A percentile compares a stretch with the other conserved stretches of the same genome.
Evolutionary conservation across 192 early-diverging fungal species (phyloP).

Genomic region (Backusella sp.): DNA sequence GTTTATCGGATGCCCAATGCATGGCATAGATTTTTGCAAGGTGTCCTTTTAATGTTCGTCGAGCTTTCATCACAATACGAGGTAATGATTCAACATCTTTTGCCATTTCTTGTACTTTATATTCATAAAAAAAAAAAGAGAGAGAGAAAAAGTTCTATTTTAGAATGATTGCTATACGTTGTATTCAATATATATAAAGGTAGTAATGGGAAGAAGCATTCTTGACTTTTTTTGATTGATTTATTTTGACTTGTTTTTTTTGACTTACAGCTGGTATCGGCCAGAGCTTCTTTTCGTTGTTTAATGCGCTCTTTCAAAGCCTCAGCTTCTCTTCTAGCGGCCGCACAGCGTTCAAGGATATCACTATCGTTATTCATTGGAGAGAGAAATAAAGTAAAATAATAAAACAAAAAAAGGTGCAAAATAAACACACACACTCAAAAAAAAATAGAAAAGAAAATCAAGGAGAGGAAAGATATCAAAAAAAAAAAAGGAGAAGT

Average conservation of each 20-base stretch:
- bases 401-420: neutral
- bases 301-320: constrained; percentile 94
- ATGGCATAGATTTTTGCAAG: constrained; percentile 99
- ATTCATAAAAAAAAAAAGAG: neutral
- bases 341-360: constrained; percentile 87
- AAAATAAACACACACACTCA: neutral
- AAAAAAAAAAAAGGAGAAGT: constrained; percentile 9
- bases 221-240: neutral
- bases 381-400: neutral
- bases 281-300: constrained; percentile 89
- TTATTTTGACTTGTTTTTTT: neutral
- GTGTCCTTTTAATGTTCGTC: constrained; percentile 97
- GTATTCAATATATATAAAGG: neutral
- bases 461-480: constrained; percentile 5
- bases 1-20: constrained; percentile 98
- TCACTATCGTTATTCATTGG: constrained; percentile 52
- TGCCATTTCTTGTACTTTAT: constrained; percentile 80
- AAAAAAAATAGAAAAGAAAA: neutral
- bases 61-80: constrained; percentile 88
- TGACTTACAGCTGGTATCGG: constrained; percentile 89
- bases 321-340: constrained; percentile 95
- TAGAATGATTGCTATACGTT: neutral
- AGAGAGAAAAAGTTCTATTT: neutral
- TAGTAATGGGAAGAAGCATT: constrained; percentile 2
- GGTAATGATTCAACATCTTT: constrained; percentile 87